Base-by-base conservation (phyloP, 257 asterid species). In the Cruciata laevipes region DNA sequence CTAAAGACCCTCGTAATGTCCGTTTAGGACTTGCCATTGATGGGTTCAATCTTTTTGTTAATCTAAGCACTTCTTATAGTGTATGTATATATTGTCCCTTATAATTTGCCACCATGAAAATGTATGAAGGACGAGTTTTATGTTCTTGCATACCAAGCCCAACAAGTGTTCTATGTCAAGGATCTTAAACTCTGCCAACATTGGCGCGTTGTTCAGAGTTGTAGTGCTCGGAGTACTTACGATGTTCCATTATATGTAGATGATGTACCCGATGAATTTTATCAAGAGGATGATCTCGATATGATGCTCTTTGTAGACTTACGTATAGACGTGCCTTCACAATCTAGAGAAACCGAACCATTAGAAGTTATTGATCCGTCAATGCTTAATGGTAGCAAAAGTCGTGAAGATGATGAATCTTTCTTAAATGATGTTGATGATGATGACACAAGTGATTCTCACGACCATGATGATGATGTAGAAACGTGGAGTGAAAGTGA, bases 61-160 rank as follows among this genome's bases (percentile, higher is more conserved):
- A 55, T 16, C 13, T 23, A 20, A n/a, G 7, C 4, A 62, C 0
- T 10, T 7, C 51, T 17, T 62, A 62, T 32, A 31, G 49, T 12
- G 35, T 62, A 7, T 63, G 7, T 37, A 0, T 37, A 20, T 20
- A 11, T 63, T 17, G 52, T 63, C 32, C n/a, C 67, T 1, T 63
- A 63, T 10, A 35, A 63, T 13, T 42, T 63, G 10, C 53, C 67
- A 56, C 52, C 53, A 10, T 63, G 67, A 53, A 63, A 35, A 5
- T 63, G 67, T 20, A 35, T 63, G 52, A 63, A 44, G 14, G 52
- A 44, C 7, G n/a, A 44, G 14, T 44, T 44, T 14, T 51, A 18
- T 17, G 8, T 51, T 16, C 24, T 51, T 51, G 23, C 23, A 18
- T 16, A 5, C 57, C 24, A 51, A 51, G 23, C 23, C 23, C 20